phyloP scores from a whole-genome alignment of 352 stramenopile species.

The Pythium aristosporum region DNA sequence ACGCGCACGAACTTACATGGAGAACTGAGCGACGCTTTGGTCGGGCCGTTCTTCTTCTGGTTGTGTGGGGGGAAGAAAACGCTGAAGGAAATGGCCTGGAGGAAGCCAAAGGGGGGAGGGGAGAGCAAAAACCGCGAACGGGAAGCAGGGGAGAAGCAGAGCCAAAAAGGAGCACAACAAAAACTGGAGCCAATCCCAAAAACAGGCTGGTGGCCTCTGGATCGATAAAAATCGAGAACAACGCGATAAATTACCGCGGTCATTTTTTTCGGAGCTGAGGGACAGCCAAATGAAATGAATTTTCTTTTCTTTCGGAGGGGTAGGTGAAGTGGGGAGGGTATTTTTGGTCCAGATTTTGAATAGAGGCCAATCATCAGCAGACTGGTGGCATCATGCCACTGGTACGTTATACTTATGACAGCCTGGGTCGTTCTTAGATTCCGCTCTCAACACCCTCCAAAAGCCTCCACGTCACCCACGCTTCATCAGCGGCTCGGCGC shows the following conservation, averaged over 20 bases:
- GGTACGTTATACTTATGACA: background rate
- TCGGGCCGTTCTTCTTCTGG: slow-evolving; percentile 31
- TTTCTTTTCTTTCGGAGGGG: slow-evolving; percentile 30
- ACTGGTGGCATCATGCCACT: slow-evolving; percentile 14
- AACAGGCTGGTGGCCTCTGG: slow-evolving; percentile 13
- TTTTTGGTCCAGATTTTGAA: slow-evolving; percentile 12
- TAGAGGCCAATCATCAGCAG: slow-evolving; percentile 15
- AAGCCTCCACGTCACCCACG: slow-evolving; percentile 1
- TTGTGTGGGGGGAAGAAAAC: slow-evolving; percentile 36
- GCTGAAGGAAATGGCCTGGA: slow-evolving; percentile 18
- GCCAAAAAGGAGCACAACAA: slow-evolving; percentile 15
- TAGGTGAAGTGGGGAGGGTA: slow-evolving; percentile 21
- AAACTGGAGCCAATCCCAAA: slow-evolving; percentile 27
- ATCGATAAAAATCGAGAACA: slow-evolving; percentile 26
- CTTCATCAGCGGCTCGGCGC: background rate
- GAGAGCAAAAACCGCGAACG: slow-evolving; percentile 16
- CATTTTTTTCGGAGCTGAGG: background rate
- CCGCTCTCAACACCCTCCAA: too few relatives aligned
- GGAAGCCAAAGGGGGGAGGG: slow-evolving; percentile 11
- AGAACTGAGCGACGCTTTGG: slow-evolving; percentile 29
- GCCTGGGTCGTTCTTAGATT: background rate
- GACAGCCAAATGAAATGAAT: slow-evolving; percentile 7
- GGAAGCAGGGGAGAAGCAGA: slow-evolving; percentile 9
- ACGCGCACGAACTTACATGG: slow-evolving; percentile 17
- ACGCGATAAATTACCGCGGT: slow-evolving; percentile 5